Base-by-base conservation (phyloP, 2,329 filamentous ascomycete genomes). In the Grosmannia serpens region DNA sequence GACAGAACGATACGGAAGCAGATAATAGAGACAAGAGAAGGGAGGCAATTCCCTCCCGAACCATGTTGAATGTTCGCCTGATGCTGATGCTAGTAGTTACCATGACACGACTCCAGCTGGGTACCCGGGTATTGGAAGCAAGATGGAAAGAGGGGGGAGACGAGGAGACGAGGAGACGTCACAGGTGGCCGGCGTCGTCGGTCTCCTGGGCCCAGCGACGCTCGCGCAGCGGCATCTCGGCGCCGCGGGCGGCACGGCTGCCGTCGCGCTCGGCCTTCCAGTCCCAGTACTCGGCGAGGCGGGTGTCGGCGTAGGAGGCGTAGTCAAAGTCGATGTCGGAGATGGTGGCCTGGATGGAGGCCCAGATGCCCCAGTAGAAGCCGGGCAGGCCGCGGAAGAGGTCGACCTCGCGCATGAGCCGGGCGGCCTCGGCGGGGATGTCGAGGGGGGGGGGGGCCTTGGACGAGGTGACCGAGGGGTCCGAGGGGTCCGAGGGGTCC, bases 251-350 rank as follows among this genome's bases (percentile, higher is more conserved):
- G 26, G 65, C 66, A 53, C 88, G 79, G 61, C 77, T 82, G 9
- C 87, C 87, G 59, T 86, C 81, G 26, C 75, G 72, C 70, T 92
- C 88, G 52, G 80, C 84, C 69, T 91, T 89, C 90, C 90, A 96
- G 4, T 87, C 90, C 81, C 87, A 95, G 73, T 96, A 97, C 74
- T 97, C 94, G 55, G 88, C 86, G 7, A 99, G 76, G 58, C 94
- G 80, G 20, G 87, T 73, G 71, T 96, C 89, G 13, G 94, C 92
- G 70, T 97, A 99, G 10, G 81, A 83, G 50, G 90, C 89, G 70
- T 99, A 99, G 73, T 99, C 91, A 68, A 99, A 99, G 69, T 96
- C 89, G 66, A 99, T 99, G 63, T 92, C 83, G 13, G 89, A 95
- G 64, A 99, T 97, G 58, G 84, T 88, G 2, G 91, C 88, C 75